phyloP scores from a whole-genome alignment of 371 early-diverging fungal genomes.

The Mucor piriformis region DNA sequence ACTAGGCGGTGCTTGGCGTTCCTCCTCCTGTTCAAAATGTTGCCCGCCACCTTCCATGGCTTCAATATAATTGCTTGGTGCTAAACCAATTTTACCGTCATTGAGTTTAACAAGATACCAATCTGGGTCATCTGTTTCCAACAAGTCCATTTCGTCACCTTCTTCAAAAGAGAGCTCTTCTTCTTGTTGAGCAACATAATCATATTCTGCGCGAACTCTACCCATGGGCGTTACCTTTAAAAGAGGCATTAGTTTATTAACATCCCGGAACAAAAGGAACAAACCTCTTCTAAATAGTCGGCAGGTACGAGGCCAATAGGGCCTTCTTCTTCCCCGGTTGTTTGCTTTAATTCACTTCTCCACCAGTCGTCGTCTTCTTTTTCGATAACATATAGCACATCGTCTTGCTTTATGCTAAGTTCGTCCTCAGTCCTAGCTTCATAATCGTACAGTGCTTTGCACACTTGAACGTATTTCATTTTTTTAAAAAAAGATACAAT shows the following conservation, averaged over 20 bases:
- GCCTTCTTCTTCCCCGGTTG: conserved; percentile 44
- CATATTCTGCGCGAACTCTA: conserved; percentile 72
- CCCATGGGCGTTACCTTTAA: conserved; percentile 46
- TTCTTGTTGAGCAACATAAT: conserved; percentile 75
- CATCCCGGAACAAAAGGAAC: not conserved
- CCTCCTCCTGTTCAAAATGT: not conserved
- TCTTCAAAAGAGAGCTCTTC: conserved; percentile 81
- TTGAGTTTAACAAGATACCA: conserved; percentile 73
- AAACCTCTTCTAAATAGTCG: conserved; percentile 74
- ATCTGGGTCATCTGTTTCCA: conserved; percentile 78
- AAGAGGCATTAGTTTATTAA: not conserved
- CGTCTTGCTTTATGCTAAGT: conserved; percentile 77
- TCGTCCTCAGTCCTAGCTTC: conserved; percentile 87
- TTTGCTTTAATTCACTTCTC: conserved; percentile 67
- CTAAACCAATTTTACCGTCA: conserved; percentile 67
- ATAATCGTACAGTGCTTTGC: conserved; percentile 68
- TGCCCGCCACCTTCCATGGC: conserved; percentile 17
- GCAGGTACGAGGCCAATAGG: conserved; percentile 78
- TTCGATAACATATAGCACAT: conserved; percentile 73
- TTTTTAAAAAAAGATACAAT: not conserved
- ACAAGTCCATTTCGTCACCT: conserved; percentile 73
- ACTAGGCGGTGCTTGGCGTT: not conserved
- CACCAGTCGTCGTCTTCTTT: conserved; percentile 83
- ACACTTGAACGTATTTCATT: conserved; percentile 51
- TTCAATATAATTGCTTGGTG: conserved; percentile 80